Evolutionary conservation across 164 flowering plant genomes (phyloP), one percentile per base, ranked within the genome.

Genomic region (Vitis rotundifolia): DNA sequence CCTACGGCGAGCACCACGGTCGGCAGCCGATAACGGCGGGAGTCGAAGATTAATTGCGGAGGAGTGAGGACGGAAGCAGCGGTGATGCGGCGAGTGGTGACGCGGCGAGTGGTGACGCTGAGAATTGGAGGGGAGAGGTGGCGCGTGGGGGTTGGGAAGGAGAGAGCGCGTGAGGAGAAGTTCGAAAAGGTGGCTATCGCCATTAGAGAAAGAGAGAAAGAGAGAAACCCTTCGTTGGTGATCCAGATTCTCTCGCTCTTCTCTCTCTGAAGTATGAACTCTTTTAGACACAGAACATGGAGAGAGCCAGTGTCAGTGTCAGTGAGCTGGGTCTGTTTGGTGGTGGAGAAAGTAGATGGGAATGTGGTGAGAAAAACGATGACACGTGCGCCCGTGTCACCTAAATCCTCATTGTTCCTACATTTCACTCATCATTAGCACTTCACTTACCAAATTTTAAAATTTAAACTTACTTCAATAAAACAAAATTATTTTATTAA

Each of bases 101-200:
- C 14, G 44, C 26, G 1, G 73, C 48, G 1, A 70, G 63, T 14
- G 59, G 10, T 44, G 66, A 67, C 14, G 44, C 26, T 18, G 31
- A 49, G 53, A 11, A 37, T 3, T 51, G 64, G 44, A 12, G 57
- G 5, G 64, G 54, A 49, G 63, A 22, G 15, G 64, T 16, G 18
- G 63, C 4, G 49, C 13, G 50, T 26, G 8, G 47, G 69, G 69
- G 77, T 50, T 9, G 49, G 71, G 66, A 62, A 68, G 12, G 73
- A 61, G 58, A 63, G 66, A 11, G 61, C 8, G 59, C 50, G 67
- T 0, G 70, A 19, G 29, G 72, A 11, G 18, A 61, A 13, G 59
- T 61, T 71, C 4, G 78, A 66, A 61, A 61, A 73, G 56, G 64
- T 10, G 22, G 73, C 28, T 47, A 68, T 59, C 26, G 78, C 77